Evolutionary conservation across 768 basidiomycete species (phyloP).

Genomic region (Agaricus blazei): DNA sequence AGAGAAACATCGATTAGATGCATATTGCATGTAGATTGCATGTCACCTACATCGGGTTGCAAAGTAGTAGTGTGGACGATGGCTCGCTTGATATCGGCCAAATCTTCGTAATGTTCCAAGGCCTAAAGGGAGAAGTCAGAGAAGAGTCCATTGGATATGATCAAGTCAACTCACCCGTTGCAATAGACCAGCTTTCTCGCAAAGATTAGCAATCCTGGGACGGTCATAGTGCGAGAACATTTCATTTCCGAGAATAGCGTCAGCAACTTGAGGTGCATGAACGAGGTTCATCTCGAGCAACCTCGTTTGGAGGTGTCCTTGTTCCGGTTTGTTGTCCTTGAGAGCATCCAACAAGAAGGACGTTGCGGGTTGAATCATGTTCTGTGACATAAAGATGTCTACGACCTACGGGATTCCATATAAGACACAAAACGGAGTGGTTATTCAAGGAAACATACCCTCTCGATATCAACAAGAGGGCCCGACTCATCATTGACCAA

Average conservation of each 20-base stretch:
- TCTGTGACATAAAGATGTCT: slow-evolving; percentile 99
- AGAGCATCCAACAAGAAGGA: slow-evolving; percentile 96
- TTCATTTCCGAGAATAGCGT: slow-evolving; percentile 97
- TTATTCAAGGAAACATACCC: slow-evolving; percentile 41
- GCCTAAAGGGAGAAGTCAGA: slow-evolving; percentile 51
- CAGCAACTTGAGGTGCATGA: slow-evolving; percentile 97
- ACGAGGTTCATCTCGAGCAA: slow-evolving; percentile 97
- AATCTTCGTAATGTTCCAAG: slow-evolving; percentile 95
- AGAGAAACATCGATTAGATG: slow-evolving; percentile 4
- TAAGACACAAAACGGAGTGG: slow-evolving; percentile 5
- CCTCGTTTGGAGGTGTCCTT: slow-evolving; percentile 92
- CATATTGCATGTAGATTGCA: neutral
- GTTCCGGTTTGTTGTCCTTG: slow-evolving; percentile 98
- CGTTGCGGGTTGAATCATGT: slow-evolving; percentile 99
- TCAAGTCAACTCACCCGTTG: slow-evolving; percentile 62
- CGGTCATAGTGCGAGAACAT: slow-evolving; percentile 98
- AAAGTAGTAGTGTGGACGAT: slow-evolving; percentile 88
- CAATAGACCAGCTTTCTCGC: slow-evolving; percentile 94
- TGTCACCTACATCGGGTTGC: slow-evolving; percentile 64
- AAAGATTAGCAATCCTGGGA: slow-evolving; percentile 94
- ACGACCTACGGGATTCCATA: slow-evolving; percentile 58
- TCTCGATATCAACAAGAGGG: slow-evolving; percentile 88
- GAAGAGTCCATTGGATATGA: neutral
- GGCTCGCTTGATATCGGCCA: slow-evolving; percentile 98
- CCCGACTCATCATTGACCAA: slow-evolving; percentile 92